These are phyloP conservation scores for Ceratocystis albifundus DNA, from an alignment of 2,329 filamentous ascomycete species.

Conservation along the genomic window DNA sequence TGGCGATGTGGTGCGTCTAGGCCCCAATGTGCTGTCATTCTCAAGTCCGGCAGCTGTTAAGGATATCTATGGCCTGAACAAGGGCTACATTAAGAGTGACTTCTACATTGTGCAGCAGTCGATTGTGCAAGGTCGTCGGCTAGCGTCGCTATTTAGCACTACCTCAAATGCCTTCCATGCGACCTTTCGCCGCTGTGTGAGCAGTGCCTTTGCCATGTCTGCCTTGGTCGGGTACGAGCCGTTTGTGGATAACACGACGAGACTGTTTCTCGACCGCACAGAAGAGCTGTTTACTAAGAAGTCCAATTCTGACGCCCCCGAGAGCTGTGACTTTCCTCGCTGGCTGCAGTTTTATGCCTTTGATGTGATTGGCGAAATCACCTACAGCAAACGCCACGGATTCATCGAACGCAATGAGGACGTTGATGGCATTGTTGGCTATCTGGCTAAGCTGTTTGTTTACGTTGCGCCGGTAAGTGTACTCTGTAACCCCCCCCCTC, in stretches of 20 bases:
- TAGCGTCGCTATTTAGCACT: conserved; percentile 66
- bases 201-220: conserved; percentile 66
- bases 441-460: conserved; percentile 52
- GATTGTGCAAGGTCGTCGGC: conserved; percentile 53
- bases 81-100: conserved; percentile 67
- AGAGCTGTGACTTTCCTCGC: conserved; percentile 51
- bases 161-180: conserved; percentile 65
- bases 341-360: conserved; percentile 77
- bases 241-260: conserved; percentile 63
- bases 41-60: conserved; percentile 61
- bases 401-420: conserved; percentile 66
- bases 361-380: conserved; percentile 68
- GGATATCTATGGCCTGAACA: conserved; percentile 70
- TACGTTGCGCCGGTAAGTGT: conserved; percentile 56
- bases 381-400: conserved; percentile 62
- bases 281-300: conserved; percentile 42
- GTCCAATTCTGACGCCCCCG: conserved; percentile 17
- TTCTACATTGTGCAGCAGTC: conserved; percentile 73
- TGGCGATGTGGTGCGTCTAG: conserved; percentile 63
- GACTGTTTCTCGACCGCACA: conserved; percentile 56
- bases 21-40: conserved; percentile 64
- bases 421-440: conserved; percentile 60
- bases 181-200: conserved; percentile 62
- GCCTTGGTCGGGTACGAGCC: conserved; percentile 68
- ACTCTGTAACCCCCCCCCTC: not conserved